These are phyloP conservation scores for Wallacemonas sp. DNA, from an alignment of 208 protist species.

Conservation along the genomic window DNA sequence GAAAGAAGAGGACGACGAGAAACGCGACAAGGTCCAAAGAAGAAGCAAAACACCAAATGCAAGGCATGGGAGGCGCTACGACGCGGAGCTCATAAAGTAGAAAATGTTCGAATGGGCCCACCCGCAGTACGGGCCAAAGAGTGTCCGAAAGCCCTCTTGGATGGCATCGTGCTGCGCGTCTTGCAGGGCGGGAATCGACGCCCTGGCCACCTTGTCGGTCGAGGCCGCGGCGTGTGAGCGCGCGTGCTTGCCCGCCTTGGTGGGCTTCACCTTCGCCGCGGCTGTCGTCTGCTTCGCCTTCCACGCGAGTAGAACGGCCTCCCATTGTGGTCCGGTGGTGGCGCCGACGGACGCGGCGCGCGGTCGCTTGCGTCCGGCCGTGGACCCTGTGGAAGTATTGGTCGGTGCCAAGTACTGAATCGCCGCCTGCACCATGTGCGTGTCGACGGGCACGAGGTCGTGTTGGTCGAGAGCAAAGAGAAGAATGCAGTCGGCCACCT, in stretches of 20 bases:
- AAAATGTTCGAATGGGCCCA: conserved; percentile 84
- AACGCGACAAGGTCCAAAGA: no score
- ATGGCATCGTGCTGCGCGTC: conserved; percentile 74
- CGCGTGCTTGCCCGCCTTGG: conserved; percentile 19
- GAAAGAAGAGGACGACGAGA: conserved; percentile 17
- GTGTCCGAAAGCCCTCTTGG: conserved; percentile 50
- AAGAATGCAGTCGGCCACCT: conserved; percentile 84
- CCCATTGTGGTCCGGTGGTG: background rate
- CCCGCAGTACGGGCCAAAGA: conserved; percentile 72
- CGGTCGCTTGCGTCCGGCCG: background rate
- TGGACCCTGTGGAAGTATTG: background rate
- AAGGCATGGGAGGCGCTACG: no score
- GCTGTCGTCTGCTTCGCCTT: background rate
- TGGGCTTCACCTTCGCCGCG: conserved; percentile 10
- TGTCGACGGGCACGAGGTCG: conserved; percentile 86
- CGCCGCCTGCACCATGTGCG: conserved; percentile 86
- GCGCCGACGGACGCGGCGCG: background rate
- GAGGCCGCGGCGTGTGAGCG: background rate
- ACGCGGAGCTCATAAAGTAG: conserved; percentile 23
- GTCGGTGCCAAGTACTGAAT: conserved; percentile 38
- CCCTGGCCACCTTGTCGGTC: background rate
- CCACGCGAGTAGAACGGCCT: conserved; percentile 6
- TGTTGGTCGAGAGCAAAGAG: conserved; percentile 67
- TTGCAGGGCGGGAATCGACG: conserved; percentile 30
- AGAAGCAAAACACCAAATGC: no score